phyloP scores from a whole-genome alignment of 306 rosid species.

The Citrullus mucosospermus region DNA sequence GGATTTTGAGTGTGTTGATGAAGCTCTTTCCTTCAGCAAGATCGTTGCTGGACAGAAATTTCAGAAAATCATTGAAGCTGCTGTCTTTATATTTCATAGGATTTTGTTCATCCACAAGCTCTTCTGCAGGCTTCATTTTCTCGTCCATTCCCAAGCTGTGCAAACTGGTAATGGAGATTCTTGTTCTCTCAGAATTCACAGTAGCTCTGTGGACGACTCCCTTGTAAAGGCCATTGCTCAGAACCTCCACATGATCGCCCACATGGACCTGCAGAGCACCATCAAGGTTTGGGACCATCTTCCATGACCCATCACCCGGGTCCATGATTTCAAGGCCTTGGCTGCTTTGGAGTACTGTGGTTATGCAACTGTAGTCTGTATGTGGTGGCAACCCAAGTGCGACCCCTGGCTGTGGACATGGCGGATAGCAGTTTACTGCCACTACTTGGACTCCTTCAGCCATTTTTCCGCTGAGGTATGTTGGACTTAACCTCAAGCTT shows the following conservation, averaged over 20 bases:
- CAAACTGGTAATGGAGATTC: constrained; percentile 27
- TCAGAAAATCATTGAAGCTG: constrained; percentile 42
- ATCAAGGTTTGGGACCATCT: constrained; percentile 3
- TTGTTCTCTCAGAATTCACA: constrained; percentile 12
- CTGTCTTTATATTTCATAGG: constrained; percentile 17
- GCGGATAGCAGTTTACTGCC: constrained; percentile 41
- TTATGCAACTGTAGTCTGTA: constrained; percentile 41
- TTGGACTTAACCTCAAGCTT: constrained; percentile 31
- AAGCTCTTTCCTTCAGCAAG: constrained; percentile 31
- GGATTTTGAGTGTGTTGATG: constrained; percentile 29
- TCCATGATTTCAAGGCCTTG: constrained; percentile 26
- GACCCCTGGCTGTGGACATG: constrained; percentile 31
- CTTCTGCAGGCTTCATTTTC: constrained; percentile 21
- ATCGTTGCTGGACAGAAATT: constrained; percentile 30
- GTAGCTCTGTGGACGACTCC: constrained; percentile 20
- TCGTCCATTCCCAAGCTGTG: constrained; percentile 29
- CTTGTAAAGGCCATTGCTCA: constrained; percentile 26
- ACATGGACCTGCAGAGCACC: constrained; percentile 22
- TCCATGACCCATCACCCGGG: constrained; percentile 11
- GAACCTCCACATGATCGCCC: constrained; percentile 32
- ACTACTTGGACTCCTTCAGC: constrained; percentile 36
- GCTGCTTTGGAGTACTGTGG: constrained; percentile 24
- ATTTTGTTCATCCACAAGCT: constrained; percentile 19
- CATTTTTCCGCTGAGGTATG: constrained; percentile 14
- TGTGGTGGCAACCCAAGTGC: constrained; percentile 47